A percentile compares a stretch with the other conserved stretches of the same genome.
These are phyloP conservation scores for Melastoma candidum DNA, from an alignment of 441 rosid genomes.

Conservation along the genomic window DNA sequence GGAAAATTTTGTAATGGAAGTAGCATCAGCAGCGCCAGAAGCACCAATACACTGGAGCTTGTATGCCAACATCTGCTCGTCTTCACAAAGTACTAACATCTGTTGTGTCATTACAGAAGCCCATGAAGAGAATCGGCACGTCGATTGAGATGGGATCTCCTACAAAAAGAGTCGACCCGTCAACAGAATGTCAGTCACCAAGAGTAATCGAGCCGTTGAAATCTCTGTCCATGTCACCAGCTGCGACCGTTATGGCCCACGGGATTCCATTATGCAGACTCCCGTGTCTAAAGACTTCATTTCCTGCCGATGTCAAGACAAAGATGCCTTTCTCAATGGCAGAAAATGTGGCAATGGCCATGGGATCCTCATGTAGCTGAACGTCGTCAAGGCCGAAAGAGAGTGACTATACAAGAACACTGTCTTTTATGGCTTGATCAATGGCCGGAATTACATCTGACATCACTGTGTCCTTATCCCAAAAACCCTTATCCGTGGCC, in stretches of 20 bases:
- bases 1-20: constrained; percentile 20
- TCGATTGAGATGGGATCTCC: constrained; percentile 12
- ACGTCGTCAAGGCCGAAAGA: constrained; percentile 33
- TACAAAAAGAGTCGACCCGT: constrained; percentile 22
- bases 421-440: constrained; percentile 31
- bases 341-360: constrained; percentile 43
- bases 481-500: constrained; percentile 33
- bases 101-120: constrained; percentile 11
- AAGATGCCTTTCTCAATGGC: constrained; percentile 39
- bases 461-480: constrained; percentile 19
- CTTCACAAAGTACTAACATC: constrained; percentile 10
- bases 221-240: constrained; percentile 33
- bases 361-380: constrained; percentile 34
- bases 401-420: constrained; percentile 43
- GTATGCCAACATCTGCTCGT: constrained; percentile 21
- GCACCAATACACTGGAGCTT: constrained; percentile 12
- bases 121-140: constrained; percentile 22
- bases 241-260: constrained; percentile 43
- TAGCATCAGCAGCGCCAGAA: constrained; percentile 27
- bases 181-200: constrained; percentile 9
- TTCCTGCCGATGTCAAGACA: constrained; percentile 48
- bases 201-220: constrained; percentile 23
- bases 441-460: constrained; percentile 22
- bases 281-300: constrained; percentile 21
- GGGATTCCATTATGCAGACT: constrained; percentile 42